These are phyloP conservation scores for Austroboletus novae-zelandiae DNA, from an alignment of 1,284 basidiomycete genomes.

Conservation along the genomic window DNA sequence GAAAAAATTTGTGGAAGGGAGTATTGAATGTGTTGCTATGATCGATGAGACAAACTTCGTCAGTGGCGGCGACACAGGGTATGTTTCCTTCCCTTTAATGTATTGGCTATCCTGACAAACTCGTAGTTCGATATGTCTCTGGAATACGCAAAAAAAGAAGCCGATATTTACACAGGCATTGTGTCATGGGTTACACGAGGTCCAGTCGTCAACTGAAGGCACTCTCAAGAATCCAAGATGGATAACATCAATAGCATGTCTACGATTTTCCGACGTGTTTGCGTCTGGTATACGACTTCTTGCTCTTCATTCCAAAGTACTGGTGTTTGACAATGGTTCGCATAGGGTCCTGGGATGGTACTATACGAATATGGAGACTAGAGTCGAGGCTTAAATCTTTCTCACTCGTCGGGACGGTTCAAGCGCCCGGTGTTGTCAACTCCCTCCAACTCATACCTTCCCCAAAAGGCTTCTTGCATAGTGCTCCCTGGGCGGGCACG, in stretches of 20 bases:
- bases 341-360: slow-evolving; percentile 89
- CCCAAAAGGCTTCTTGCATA: slow-evolving; percentile 44
- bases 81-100: slow-evolving; percentile 30
- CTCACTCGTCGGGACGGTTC: slow-evolving; percentile 58
- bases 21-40: slow-evolving; percentile 91
- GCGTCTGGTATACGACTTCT: slow-evolving; percentile 65
- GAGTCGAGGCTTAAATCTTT: slow-evolving; percentile 78
- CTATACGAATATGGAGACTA: slow-evolving; percentile 87
- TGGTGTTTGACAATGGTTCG: slow-evolving; percentile 8
- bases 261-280: slow-evolving; percentile 91
- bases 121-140: slow-evolving; percentile 82
- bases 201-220: slow-evolving; percentile 70
- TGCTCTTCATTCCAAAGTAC: background rate
- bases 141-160: slow-evolving; percentile 96
- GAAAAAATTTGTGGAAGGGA: slow-evolving; percentile 80
- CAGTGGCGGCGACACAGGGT: slow-evolving; percentile 96
- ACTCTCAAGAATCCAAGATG: slow-evolving; percentile 78
- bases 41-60: slow-evolving; percentile 92
- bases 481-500: slow-evolving; percentile 17
- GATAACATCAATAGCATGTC: slow-evolving; percentile 81
- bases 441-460: slow-evolving; percentile 79
- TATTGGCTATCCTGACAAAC: background rate
- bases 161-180: slow-evolving; percentile 83
- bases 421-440: slow-evolving; percentile 82
- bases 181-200: slow-evolving; percentile 83